Conservation (phyloP, 1,284 basidiomycete species). For the Ganoderma boninense region DNA sequence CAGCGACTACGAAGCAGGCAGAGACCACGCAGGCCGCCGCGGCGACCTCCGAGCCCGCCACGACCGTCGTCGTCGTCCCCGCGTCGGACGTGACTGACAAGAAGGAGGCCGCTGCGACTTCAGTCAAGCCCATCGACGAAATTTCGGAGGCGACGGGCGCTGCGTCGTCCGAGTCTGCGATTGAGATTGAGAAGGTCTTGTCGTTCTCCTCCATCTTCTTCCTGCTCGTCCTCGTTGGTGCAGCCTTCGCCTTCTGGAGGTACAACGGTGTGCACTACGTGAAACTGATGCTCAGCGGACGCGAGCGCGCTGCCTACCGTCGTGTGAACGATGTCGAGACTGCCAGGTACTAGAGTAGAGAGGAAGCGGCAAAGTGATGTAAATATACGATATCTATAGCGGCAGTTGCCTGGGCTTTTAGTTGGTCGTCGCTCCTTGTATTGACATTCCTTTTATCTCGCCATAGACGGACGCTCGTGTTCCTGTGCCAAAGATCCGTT, state of each 20-base stretch:
- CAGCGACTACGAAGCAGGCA: background rate
- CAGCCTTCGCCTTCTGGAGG: conserved; percentile 63
- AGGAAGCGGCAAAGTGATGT: background rate
- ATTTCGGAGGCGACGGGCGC: conserved; percentile 31
- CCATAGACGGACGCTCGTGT: background rate
- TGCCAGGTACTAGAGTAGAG: conserved; percentile 6
- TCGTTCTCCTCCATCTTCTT: conserved; percentile 35
- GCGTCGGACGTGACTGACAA: conserved; percentile 27
- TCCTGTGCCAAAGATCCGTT: background rate
- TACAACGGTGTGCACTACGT: conserved; percentile 60
- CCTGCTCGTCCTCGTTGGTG: conserved; percentile 36
- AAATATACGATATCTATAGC: background rate
- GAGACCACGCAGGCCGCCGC: conserved; percentile 5
- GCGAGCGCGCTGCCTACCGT: conserved; percentile 52
- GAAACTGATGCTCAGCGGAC: conserved; percentile 49
- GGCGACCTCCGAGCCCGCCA: background rate
- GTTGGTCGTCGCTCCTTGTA: background rate
- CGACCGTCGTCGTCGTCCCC: conserved; percentile 20
- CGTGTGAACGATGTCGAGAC: conserved; percentile 60
- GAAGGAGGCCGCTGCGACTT: conserved; percentile 28
- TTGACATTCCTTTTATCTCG: conserved; percentile 3
- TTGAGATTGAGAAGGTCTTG: conserved; percentile 25
- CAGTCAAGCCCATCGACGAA: conserved; percentile 35
- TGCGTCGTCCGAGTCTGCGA: conserved; percentile 18
- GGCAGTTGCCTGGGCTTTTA: background rate